Conservation (phyloP, 1,284 basidiomycete genomes). For the Lignosus rhinocerotis region DNA sequence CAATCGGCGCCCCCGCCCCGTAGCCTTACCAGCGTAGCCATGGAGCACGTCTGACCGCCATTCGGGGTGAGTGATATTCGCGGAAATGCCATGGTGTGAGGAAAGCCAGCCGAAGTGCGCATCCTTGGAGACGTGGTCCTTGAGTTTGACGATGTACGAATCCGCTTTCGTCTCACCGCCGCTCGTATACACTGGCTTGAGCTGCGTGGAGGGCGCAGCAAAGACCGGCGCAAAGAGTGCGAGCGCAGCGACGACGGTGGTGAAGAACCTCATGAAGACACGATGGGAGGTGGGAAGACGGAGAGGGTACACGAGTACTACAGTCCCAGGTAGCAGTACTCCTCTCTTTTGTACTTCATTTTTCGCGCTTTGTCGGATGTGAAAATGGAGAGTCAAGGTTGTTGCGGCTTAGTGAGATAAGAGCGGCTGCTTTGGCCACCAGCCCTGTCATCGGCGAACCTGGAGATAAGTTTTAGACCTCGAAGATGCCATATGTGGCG, state of each 20-base stretch:
- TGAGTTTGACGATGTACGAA: conserved; percentile 62
- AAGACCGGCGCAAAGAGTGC: conserved; percentile 31
- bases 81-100: conserved; percentile 43
- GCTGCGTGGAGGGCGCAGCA: conserved; percentile 25
- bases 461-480: too few species aligned
- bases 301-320: too few species aligned
- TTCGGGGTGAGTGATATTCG: conserved; percentile 24
- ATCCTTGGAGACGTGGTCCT: conserved; percentile 44
- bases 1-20: too few species aligned
- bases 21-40: conserved; percentile 6
- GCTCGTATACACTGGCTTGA: conserved; percentile 41
- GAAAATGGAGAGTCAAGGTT: too few species aligned
- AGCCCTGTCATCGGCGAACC: too few species aligned
- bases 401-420: too few species aligned
- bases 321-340: too few species aligned
- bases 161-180: conserved; percentile 18
- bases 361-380: too few species aligned
- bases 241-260: conserved; percentile 27
- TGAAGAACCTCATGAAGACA: conserved; percentile 30
- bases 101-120: conserved; percentile 33
- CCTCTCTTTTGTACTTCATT: too few species aligned
- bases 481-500: too few species aligned
- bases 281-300: too few species aligned
- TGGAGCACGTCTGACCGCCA: conserved; percentile 10
- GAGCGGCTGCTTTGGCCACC: too few species aligned